Conservation (phyloP, 768 basidiomycete genomes). For the Rhizopogon vesiculosus region DNA sequence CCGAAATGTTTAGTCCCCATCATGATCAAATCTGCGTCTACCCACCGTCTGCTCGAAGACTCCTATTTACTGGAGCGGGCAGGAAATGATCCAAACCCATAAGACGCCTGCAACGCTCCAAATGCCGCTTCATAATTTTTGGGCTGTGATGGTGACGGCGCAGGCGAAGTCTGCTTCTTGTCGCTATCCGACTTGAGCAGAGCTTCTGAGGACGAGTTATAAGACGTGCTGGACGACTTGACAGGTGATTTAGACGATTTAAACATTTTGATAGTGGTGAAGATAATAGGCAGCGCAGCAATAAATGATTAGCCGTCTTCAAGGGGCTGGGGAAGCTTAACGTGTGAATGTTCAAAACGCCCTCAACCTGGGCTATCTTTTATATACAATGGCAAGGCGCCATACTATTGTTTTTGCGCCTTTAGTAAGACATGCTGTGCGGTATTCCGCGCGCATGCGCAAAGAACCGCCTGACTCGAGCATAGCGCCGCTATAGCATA, state of each 20-base stretch:
- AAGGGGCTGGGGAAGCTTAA: neutral
- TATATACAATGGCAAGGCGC: no score
- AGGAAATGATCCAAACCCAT: neutral
- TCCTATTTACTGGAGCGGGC: neutral
- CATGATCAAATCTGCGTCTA: neutral
- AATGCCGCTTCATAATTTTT: conserved; percentile 4
- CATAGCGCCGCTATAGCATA: no score
- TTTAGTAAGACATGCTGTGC: no score
- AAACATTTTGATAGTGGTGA: neutral
- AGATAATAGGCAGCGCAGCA: neutral
- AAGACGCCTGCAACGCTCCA: neutral
- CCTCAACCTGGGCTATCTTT: no score
- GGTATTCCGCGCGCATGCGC: no score
- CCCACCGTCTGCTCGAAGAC: neutral
- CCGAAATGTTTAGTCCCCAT: neutral
- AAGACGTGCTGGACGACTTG: neutral
- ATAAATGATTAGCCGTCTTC: neutral
- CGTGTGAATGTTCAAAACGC: neutral
- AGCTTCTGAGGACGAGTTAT: neutral
- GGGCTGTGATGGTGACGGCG: neutral
- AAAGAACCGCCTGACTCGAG: no score
- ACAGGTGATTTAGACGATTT: neutral
- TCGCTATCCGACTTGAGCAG: neutral
- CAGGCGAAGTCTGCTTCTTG: neutral
- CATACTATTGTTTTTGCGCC: no score